Percentiles rank a stretch among this genome's conserved stretches.
Evolutionary conservation across 768 basidiomycete genomes (phyloP).

Genomic region (Lentinula sp.): DNA sequence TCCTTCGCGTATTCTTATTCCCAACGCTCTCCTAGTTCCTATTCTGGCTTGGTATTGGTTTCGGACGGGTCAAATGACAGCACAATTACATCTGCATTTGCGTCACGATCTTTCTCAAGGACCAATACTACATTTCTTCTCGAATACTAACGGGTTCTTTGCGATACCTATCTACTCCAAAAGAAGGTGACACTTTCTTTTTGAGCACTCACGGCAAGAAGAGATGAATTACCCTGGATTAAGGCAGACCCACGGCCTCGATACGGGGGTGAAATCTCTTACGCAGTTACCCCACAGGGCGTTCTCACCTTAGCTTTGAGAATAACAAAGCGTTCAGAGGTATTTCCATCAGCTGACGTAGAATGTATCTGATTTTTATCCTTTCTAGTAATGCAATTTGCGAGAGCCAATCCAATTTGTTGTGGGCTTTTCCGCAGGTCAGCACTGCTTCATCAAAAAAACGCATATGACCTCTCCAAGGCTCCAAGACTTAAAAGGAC

Average conservation of each 20-base stretch:
- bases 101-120: neutral
- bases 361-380: neutral
- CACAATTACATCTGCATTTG: neutral
- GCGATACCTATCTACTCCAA: neutral
- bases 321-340: neutral
- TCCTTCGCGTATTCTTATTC: neutral
- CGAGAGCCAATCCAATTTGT: neutral
- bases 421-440: neutral
- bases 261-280: neutral
- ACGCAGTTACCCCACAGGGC: neutral
- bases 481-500: neutral
- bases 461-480: neutral
- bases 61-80: neutral
- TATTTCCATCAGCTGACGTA: neutral
- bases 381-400: neutral
- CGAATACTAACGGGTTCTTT: neutral
- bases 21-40: neutral
- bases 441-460: neutral
- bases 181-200: neutral
- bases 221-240: neutral
- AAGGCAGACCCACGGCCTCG: neutral
- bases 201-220: neutral
- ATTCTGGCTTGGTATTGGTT: neutral
- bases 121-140: neutral
- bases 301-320: neutral